Base-by-base conservation (phyloP, 768 basidiomycete genomes). In the Cubamyces lactineus region DNA sequence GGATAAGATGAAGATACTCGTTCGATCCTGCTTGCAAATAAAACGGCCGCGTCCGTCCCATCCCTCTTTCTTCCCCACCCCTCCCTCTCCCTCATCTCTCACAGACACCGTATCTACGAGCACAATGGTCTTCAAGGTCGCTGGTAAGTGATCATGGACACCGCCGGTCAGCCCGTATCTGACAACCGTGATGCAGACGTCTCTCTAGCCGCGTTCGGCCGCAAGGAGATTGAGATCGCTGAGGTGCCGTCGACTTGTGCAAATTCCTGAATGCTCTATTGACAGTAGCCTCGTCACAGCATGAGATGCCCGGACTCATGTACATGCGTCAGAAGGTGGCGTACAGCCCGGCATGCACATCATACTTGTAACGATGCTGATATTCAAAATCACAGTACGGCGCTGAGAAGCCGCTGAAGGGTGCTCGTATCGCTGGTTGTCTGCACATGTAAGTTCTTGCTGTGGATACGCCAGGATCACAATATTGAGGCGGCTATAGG, bases 201-300 rank as follows among this genome's bases (percentile, higher is more conserved):
- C 72, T 98, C 96, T 71, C 92, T 99, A 74, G 97, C 97, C 74
- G 96, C 96, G 63, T 99, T 98, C 79, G 94, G 96, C 78, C 94
- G 96, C 83, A 99, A 99, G 83, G 96, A 99, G 82, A 93, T 99
- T 71, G 89, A 96, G 81, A 92, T 99, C 77, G 96, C 96, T 66
- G 96, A 99, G 89, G 96, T 96, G 76, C 68, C 75, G 49, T 51
- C 56, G 59, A 68, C 56, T 45, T 43, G 66, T 47, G 28, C 24
- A 47, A 48, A 7, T 51, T 17, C 53, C 47, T 59, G 39, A 53
- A 61, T 61, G 26, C 21, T 24, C n/a, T 19, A 26, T 34, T 65
- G 53, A 63, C 46, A 21, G 41, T 28, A 16, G 24, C 21, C 12
- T 62, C 26, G 38, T 56, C 57, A 39, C 71, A 94, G 91, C 86